Evolutionary conservation across 768 basidiomycete genomes (phyloP), one percentile per base, ranked within the genome.

Genomic region (Calocera viscosa): DNA sequence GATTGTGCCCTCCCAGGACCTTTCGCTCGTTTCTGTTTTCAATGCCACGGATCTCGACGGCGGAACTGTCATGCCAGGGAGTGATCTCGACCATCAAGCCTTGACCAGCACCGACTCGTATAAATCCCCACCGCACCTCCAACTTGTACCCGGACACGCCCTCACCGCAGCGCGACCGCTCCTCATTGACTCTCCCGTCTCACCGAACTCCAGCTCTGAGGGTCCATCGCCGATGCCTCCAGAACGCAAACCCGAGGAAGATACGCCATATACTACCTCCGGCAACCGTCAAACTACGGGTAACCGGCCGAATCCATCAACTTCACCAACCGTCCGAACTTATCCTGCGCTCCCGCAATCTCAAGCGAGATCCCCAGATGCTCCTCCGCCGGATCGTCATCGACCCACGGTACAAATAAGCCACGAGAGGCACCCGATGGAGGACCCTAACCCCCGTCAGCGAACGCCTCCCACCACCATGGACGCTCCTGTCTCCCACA

Each of bases 41-140:
- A 60, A 60, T 60, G 53, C 53, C 53, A 60, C 53, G 53, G 53
- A 60, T 60, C 53, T 60, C 30, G 53, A 60, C 11, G 30, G 26
- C 53, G 53, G 14, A 16, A 19, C 53, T 60, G 7, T 60, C 30
- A 22, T 60, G 24, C 53, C 53, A 60, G 53, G 30, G 30, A 60
- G 14, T 32, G 22, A 5, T 60, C 53, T 60, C 53, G 53, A 60
- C 26, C 24, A 60, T 26, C 26, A 60, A 60, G 30, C 26, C 30
- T 60, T 60, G 30, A 60, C 53, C 11, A 26, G 26, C 10, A 26
- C 53, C 53, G 10, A 60, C 11, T 60, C 30, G 53, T 60, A 28
- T 60, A 60, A 60, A 60, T 28, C 30, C 53, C 26, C 30, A 26
- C 26, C 24, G 26, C 53, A 60, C 26, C 30, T 60, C 30, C 26